phyloP scores from a whole-genome alignment of 1,284 basidiomycete genomes.

The Coniferiporia sulphurascens region DNA sequence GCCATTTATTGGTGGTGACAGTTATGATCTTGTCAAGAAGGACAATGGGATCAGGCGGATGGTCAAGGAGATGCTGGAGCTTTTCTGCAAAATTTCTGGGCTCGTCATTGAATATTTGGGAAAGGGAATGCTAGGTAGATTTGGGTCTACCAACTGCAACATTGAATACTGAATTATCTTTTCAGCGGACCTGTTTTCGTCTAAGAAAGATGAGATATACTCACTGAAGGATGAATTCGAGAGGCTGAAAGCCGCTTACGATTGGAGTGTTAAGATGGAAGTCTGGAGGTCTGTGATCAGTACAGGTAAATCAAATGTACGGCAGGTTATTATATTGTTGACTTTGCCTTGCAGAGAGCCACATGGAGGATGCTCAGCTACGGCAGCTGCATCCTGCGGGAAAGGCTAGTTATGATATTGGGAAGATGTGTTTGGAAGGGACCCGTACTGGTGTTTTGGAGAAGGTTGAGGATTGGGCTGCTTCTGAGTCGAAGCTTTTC shows the following conservation, averaged over 20 bases:
- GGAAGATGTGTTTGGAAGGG: constrained; percentile 1
- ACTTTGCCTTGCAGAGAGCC: not conserved
- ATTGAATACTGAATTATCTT: not conserved
- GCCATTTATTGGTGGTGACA: not conserved
- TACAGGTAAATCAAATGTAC: not conserved
- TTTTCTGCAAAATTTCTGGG: not conserved
- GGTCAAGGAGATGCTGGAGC: not conserved
- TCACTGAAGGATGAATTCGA: not conserved
- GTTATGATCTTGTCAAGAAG: not conserved
- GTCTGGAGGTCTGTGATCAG: not conserved
- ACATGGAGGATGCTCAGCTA: not conserved
- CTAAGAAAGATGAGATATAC: not conserved
- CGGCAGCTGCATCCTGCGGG: not conserved
- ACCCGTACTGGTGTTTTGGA: not conserved
- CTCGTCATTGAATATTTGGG: not conserved
- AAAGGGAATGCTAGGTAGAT: not conserved
- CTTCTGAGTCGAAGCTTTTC: constrained; percentile 24
- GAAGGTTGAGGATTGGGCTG: not conserved
- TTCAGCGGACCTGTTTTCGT: not conserved
- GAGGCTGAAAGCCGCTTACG: not conserved
- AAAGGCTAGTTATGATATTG: not conserved
- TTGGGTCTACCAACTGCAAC: too few relatives aligned
- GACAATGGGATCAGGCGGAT: not conserved
- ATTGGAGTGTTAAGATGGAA: not conserved
- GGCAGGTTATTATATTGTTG: not conserved